These are phyloP conservation scores for Candida insectalens DNA, from an alignment of 805 yeast genomes.

Conservation along the genomic window DNA sequence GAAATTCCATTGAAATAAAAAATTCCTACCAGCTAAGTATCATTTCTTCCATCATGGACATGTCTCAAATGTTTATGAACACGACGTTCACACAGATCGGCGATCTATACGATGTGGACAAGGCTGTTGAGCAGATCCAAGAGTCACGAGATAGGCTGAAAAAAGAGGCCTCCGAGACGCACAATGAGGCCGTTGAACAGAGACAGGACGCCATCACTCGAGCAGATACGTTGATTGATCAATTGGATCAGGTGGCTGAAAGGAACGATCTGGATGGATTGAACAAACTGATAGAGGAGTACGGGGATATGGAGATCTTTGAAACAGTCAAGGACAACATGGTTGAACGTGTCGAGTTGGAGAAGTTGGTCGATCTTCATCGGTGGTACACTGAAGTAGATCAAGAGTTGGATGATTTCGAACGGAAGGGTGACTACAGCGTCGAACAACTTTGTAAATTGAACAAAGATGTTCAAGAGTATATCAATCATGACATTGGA, in stretches of 20 bases:
- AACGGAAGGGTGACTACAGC: background rate
- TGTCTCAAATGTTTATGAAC: conserved; percentile 2
- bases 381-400: background rate
- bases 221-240: background rate
- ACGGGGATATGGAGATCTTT: conserved; percentile 7
- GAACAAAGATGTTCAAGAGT: background rate
- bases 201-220: background rate
- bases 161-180: background rate
- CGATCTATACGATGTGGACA: conserved; percentile 1
- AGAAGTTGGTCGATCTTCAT: conserved; percentile 1
- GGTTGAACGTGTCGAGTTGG: conserved; percentile 4
- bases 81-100: conserved; percentile 1
- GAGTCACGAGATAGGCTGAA: background rate
- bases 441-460: conserved; percentile 1
- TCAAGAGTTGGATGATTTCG: conserved; percentile 5
- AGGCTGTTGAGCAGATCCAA: background rate
- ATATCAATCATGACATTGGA: background rate
- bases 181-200: background rate
- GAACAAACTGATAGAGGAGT: conserved; percentile 2
- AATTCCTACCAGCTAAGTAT: background rate
- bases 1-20: background rate
- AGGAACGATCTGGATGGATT: conserved; percentile 1
- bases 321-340: conserved; percentile 7
- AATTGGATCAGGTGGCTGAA: background rate
- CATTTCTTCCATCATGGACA: background rate